phyloP scores from a whole-genome alignment of 1,139 yeast genomes.

The Candida anutae region DNA sequence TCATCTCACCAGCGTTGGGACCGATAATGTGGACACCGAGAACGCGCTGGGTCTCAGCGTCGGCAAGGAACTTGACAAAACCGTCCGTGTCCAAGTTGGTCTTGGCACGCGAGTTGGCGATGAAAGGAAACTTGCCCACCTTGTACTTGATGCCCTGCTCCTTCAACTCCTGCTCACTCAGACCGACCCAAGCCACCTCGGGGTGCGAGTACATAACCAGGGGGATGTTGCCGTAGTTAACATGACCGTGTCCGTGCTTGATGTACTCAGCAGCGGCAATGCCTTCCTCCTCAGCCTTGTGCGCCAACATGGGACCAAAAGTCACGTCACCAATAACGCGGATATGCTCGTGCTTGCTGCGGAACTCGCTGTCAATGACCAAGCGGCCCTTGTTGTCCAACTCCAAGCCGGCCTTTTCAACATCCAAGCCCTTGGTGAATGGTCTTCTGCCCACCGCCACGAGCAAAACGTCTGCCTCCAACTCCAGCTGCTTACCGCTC shows the following conservation, averaged over 20 bases:
- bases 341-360: conserved; percentile 87
- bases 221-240: conserved; percentile 95
- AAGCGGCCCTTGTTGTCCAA: conserved; percentile 87
- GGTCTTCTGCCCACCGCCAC: conserved; percentile 99
- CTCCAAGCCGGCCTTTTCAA: conserved; percentile 85
- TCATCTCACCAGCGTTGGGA: conserved; percentile 99
- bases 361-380: conserved; percentile 89
- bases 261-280: conserved; percentile 96
- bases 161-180: conserved; percentile 91
- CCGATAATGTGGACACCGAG: conserved; percentile 97
- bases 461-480: conserved; percentile 87
- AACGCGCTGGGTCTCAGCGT: conserved; percentile 94
- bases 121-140: conserved; percentile 96
- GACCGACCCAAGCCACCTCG: conserved; percentile 99
- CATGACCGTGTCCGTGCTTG: conserved; percentile 93
- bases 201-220: conserved; percentile 99
- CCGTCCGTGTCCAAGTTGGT: conserved; percentile 97
- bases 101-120: conserved; percentile 99
- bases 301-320: conserved; percentile 98
- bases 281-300: conserved; percentile 99
- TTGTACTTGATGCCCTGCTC: conserved; percentile 88
- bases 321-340: conserved; percentile 98
- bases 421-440: conserved; percentile 80
- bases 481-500: conserved; percentile 67
- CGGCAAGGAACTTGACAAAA: conserved; percentile 90